Evolutionary conservation across 2,329 filamentous ascomycete genomes (phyloP).

Genomic region (Neurospora sp.): DNA sequence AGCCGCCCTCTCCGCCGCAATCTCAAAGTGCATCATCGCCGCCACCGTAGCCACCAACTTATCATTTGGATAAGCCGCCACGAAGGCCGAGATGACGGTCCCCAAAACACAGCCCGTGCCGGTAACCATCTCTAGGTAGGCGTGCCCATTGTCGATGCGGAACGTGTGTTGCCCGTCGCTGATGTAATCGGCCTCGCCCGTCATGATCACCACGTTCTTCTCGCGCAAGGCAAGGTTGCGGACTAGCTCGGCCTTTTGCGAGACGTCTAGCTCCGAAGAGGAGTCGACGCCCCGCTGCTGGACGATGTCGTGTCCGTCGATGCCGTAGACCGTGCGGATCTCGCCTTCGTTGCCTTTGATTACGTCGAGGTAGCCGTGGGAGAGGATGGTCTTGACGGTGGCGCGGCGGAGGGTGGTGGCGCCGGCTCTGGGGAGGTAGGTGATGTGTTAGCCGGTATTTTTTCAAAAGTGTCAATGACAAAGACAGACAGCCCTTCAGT

Average conservation of each 20-base stretch:
- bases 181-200: slow-evolving; percentile 66
- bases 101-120: slow-evolving; percentile 81
- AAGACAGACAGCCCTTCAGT: not conserved
- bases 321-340: slow-evolving; percentile 57
- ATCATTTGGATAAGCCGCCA: slow-evolving; percentile 54
- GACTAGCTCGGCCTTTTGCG: slow-evolving; percentile 51
- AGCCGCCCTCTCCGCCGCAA: slow-evolving; percentile 60
- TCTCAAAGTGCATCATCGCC: slow-evolving; percentile 67
- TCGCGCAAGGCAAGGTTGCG: slow-evolving; percentile 56
- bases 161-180: slow-evolving; percentile 63
- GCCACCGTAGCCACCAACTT: slow-evolving; percentile 65
- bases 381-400: slow-evolving; percentile 62
- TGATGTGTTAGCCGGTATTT: not conserved
- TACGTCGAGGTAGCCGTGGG: slow-evolving; percentile 67
- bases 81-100: slow-evolving; percentile 66
- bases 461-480: not conserved
- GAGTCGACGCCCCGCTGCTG: slow-evolving; percentile 83
- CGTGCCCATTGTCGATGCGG: slow-evolving; percentile 67
- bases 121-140: slow-evolving; percentile 59
- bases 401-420: slow-evolving; percentile 66
- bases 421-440: slow-evolving; percentile 47
- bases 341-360: slow-evolving; percentile 95
- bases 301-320: slow-evolving; percentile 18
- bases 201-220: slow-evolving; percentile 69
- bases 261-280: slow-evolving; percentile 39